These are phyloP conservation scores for Phytomonas sp. DNA, from an alignment of 208 protist genomes.

Conservation along the genomic window DNA sequence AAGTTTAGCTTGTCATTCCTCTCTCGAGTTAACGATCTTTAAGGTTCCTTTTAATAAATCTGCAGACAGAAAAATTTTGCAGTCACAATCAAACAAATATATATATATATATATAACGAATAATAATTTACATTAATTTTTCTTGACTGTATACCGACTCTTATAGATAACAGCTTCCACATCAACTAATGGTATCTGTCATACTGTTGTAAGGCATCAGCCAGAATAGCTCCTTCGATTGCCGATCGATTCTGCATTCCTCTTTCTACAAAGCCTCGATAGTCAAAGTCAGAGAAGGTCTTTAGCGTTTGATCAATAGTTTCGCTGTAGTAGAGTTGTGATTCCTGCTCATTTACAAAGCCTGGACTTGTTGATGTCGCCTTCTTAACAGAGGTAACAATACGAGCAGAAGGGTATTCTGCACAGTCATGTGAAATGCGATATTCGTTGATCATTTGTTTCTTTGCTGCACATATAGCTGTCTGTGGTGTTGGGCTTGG, in stretches of 20 bases:
- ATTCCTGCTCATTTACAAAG: constrained; percentile 33
- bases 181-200: constrained; percentile 24
- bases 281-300: constrained; percentile 66
- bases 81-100: not conserved
- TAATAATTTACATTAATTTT: not conserved
- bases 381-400: not conserved
- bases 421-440: constrained; percentile 15
- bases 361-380: constrained; percentile 15
- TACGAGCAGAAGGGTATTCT: not conserved
- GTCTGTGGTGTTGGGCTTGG: not conserved
- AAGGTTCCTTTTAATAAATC: not conserved
- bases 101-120: not conserved
- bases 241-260: constrained; percentile 36
- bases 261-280: constrained; percentile 57
- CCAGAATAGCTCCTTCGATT: constrained; percentile 67
- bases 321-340: constrained; percentile 36
- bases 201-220: constrained; percentile 73
- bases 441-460: constrained; percentile 43
- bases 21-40: not conserved
- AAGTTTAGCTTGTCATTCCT: not conserved
- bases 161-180: not conserved
- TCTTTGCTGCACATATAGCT: constrained; percentile 11
- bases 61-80: not conserved
- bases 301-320: constrained; percentile 33
- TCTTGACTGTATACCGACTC: not conserved